Percentiles rank a stretch among this genome's conserved stretches.
Evolutionary conservation across 441 rosid genomes (phyloP).

Genomic region (Mallotus repandus): DNA sequence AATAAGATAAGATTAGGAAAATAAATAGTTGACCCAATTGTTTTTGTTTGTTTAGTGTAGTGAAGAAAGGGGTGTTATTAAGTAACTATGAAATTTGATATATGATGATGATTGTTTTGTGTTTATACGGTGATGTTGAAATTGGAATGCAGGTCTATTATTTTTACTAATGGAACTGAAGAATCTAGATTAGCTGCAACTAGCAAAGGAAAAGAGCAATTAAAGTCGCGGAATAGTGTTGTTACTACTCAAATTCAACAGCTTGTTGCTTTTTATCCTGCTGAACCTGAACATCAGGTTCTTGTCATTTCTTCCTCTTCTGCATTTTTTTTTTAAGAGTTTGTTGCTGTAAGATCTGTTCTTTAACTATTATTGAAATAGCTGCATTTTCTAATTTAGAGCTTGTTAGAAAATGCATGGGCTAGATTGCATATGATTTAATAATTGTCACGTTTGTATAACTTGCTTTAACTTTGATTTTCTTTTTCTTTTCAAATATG

Average conservation of each 20-base stretch:
- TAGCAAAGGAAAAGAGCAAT: constrained; percentile 88
- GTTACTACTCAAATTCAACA: constrained; percentile 82
- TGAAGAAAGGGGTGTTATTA: too few relatives aligned
- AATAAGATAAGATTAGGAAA: too few relatives aligned
- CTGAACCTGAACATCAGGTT: constrained; percentile 96
- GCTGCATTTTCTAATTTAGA: too few relatives aligned
- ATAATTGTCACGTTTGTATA: too few relatives aligned
- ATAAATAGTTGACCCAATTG: too few relatives aligned
- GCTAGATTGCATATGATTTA: too few relatives aligned
- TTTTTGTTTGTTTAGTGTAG: too few relatives aligned
- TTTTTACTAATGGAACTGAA: constrained; percentile 80
- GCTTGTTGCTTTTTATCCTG: constrained; percentile 61
- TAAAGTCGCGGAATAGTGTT: constrained; percentile 56
- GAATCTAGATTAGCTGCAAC: constrained; percentile 65
- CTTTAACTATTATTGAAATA: background rate
- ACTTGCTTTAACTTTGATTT: too few relatives aligned
- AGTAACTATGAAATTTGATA: too few relatives aligned
- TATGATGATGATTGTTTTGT: background rate
- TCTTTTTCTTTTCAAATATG: too few relatives aligned
- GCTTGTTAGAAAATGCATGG: too few relatives aligned
- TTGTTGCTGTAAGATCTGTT: too few relatives aligned
- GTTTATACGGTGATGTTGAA: background rate
- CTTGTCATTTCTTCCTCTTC: background rate
- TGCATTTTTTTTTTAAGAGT: background rate
- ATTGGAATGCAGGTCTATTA: constrained; percentile 52